Percentiles rank a stretch among this genome's conserved stretches.
phyloP scores from a whole-genome alignment of 2,329 filamentous ascomycete species.

The Clarireedia sp. region DNA sequence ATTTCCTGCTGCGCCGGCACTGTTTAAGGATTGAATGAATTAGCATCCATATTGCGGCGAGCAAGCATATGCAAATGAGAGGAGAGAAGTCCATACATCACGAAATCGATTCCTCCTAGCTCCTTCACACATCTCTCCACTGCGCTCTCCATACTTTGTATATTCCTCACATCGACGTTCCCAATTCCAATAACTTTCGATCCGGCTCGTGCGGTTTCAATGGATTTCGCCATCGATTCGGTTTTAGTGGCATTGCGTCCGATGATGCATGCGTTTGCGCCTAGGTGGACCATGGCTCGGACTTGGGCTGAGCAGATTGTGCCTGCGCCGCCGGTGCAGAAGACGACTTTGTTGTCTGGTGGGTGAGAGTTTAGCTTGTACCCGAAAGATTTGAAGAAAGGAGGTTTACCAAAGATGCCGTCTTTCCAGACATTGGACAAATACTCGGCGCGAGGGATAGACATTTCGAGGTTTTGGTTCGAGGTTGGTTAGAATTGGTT shows the following conservation, averaged over 20 bases:
- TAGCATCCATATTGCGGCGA: background rate
- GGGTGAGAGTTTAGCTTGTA: conserved; percentile 7
- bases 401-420: conserved; percentile 65
- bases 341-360: conserved; percentile 76
- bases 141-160: conserved; percentile 62
- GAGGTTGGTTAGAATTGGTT: background rate
- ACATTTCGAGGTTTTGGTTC: conserved; percentile 12
- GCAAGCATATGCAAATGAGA: conserved; percentile 3
- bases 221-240: conserved; percentile 68
- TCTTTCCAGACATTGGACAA: conserved; percentile 80
- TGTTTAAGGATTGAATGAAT: conserved; percentile 33
- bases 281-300: conserved; percentile 80
- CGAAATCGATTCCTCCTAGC: conserved; percentile 82
- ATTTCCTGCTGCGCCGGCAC: conserved; percentile 90
- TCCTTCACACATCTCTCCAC: conserved; percentile 74
- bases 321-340: conserved; percentile 91
- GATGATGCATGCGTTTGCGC: conserved; percentile 88
- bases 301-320: conserved; percentile 94
- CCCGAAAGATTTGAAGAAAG: background rate
- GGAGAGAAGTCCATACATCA: conserved; percentile 56
- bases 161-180: conserved; percentile 67
- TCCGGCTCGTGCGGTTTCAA: conserved; percentile 69
- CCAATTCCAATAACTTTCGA: conserved; percentile 84
- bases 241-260: conserved; percentile 88
- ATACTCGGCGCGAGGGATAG: conserved; percentile 62